Percentiles rank a stretch among this genome's conserved stretches.
These are phyloP conservation scores for Huntiella savannae DNA, from an alignment of 2,329 filamentous ascomycete species.

Conservation along the genomic window DNA sequence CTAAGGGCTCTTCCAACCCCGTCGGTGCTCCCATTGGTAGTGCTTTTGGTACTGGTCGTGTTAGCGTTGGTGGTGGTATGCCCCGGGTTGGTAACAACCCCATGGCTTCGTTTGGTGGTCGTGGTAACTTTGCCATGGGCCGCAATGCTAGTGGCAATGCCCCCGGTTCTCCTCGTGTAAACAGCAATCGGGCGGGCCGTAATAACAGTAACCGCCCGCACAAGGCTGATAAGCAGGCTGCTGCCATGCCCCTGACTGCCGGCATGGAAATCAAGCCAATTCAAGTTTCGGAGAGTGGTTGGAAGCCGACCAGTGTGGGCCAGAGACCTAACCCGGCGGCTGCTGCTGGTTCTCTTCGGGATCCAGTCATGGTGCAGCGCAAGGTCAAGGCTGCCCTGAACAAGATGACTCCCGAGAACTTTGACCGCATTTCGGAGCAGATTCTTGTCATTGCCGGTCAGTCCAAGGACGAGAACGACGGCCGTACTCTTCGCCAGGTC, in stretches of 20 bases:
- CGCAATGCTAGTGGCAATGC: constrained; percentile 31
- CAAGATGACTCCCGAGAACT: constrained; percentile 99
- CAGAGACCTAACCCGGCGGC: constrained; percentile 17
- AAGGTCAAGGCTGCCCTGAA: constrained; percentile 98
- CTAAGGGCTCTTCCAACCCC: constrained; percentile 20
- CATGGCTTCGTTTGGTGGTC: constrained; percentile 7
- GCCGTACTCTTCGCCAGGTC: constrained; percentile 85
- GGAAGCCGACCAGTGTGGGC: constrained; percentile 66
- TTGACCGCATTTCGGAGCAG: constrained; percentile 84
- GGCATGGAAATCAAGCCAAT: constrained; percentile 69
- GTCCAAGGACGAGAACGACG: constrained; percentile 87
- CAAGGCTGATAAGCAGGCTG: constrained; percentile 53
- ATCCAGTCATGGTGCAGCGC: constrained; percentile 85
- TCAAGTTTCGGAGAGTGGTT: constrained; percentile 51
- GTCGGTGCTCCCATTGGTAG: constrained; percentile 40
- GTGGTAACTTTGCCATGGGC: constrained; percentile 38
- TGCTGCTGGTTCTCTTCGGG: constrained; percentile 39
- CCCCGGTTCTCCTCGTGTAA: constrained; percentile 53
- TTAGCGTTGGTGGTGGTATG: constrained; percentile 5
- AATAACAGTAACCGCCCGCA: constrained; percentile 36
- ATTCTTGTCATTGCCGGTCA: constrained; percentile 84
- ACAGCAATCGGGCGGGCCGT: constrained; percentile 37
- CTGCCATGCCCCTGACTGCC: constrained; percentile 80
- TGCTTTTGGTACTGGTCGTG: constrained; percentile 9
- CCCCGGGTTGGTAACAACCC: constrained; percentile 8